These are phyloP conservation scores for Aurinia saxatilis DNA, from an alignment of 345 rosid species.

Conservation along the genomic window DNA sequence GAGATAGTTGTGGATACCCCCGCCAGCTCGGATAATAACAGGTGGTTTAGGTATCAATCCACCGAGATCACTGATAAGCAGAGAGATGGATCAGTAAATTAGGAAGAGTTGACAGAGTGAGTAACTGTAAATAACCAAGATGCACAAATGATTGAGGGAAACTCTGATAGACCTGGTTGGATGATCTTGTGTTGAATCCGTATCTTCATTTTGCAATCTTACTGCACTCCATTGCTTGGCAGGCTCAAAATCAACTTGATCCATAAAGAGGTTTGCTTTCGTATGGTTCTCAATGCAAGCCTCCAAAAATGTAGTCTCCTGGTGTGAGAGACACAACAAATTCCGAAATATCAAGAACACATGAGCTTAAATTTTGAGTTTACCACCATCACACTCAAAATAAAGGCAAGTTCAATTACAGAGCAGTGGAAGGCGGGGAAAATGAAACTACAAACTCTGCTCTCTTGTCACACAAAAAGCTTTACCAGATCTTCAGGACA, in stretches of 20 bases:
- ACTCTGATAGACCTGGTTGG: conserved; percentile 36
- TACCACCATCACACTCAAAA: not conserved
- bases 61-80: conserved; percentile 32
- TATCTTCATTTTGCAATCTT: conserved; percentile 50
- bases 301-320: conserved; percentile 86
- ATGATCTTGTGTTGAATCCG: conserved; percentile 28
- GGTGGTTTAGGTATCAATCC: conserved; percentile 57
- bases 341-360: conserved; percentile 1
- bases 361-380: not conserved
- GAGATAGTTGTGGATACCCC: conserved; percentile 86
- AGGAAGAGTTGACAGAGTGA: not conserved
- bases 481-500: too few species aligned
- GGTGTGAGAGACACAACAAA: conserved; percentile 23
- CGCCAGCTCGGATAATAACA: conserved; percentile 75
- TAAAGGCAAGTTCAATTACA: not conserved
- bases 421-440: too few species aligned
- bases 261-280: conserved; percentile 86
- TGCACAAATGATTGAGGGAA: not conserved
- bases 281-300: conserved; percentile 96
- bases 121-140: not conserved
- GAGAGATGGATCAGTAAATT: not conserved
- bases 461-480: too few species aligned
- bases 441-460: too few species aligned
- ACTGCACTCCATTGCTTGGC: conserved; percentile 73
- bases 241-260: conserved; percentile 98